Conservation (phyloP, 495 filamentous ascomycete species). For the Lasiosphaeris hirsuta region DNA sequence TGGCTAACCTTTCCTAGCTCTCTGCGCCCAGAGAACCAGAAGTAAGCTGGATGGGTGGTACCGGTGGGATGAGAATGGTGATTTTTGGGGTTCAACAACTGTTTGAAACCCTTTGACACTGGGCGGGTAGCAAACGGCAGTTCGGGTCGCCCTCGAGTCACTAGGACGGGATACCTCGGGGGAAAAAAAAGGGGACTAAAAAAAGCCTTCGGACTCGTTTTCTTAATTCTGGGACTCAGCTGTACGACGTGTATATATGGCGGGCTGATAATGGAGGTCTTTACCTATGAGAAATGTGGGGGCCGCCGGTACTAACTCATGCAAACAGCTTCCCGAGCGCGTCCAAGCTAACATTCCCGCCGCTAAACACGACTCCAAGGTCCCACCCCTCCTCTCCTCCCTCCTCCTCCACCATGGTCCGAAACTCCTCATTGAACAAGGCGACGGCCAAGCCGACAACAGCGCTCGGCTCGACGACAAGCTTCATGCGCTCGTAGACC, state of each 20-base stretch:
- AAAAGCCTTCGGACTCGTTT: slow-evolving; percentile 19
- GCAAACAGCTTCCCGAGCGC: slow-evolving; percentile 63
- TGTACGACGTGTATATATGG: slow-evolving; percentile 24
- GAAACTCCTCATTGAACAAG: slow-evolving; percentile 82
- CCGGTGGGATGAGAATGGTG: slow-evolving; percentile 14
- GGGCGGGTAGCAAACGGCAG: not conserved
- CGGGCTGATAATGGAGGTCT: slow-evolving; percentile 17
- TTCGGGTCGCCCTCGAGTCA: not conserved
- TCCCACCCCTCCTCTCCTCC: slow-evolving; percentile 77
- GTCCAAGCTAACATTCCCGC: slow-evolving; percentile 87
- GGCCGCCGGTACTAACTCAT: too few species aligned
- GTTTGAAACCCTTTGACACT: slow-evolving; percentile 17
- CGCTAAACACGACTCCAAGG: slow-evolving; percentile 80
- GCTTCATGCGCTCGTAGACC: slow-evolving; percentile 86
- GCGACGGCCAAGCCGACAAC: slow-evolving; percentile 81
- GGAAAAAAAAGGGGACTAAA: slow-evolving; percentile 16
- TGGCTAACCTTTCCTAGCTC: slow-evolving; percentile 45
- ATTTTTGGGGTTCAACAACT: slow-evolving; percentile 16
- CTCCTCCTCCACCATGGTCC: slow-evolving; percentile 64
- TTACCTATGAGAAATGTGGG: not conserved
- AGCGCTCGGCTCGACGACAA: slow-evolving; percentile 86
- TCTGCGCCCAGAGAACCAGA: slow-evolving; percentile 91
- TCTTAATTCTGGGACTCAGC: slow-evolving; percentile 18
- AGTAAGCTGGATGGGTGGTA: slow-evolving; percentile 48
- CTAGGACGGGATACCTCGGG: slow-evolving; percentile 24